Evolutionary conservation across 176 grass and related monocot species (phyloP).

Genomic region (Pontederia crassipes): DNA sequence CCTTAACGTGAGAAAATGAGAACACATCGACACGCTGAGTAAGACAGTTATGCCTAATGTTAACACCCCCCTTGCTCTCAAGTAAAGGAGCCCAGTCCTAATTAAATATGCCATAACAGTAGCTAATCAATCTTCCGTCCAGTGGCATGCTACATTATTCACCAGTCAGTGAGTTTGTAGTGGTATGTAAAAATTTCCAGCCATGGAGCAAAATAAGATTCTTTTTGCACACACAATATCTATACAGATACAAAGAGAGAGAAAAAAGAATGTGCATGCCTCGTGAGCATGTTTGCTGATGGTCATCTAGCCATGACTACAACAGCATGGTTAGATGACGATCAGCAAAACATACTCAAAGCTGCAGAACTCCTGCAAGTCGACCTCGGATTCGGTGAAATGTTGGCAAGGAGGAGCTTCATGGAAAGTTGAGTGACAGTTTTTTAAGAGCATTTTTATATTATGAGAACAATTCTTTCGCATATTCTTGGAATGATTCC

Average conservation of each 20-base stretch:
- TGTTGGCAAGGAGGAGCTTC: background rate
- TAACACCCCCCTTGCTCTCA: too few species aligned
- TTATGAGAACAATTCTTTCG: background rate
- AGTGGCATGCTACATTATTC: too few species aligned
- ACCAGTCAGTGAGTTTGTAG: too few species aligned
- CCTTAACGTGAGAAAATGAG: too few species aligned
- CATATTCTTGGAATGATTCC: conserved; percentile 18
- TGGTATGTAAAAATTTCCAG: too few species aligned
- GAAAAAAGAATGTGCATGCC: conserved; percentile 4
- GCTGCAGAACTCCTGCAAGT: conserved; percentile 3
- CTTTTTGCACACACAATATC: too few species aligned
- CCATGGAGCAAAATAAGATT: too few species aligned
- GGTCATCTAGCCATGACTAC: conserved; percentile 30
- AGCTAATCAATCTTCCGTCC: too few species aligned
- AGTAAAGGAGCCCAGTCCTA: too few species aligned
- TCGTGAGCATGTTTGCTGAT: conserved; percentile 24
- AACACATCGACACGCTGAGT: too few species aligned
- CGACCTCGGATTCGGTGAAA: background rate
- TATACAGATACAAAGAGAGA: background rate
- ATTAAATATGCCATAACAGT: too few species aligned
- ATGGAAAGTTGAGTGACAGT: background rate
- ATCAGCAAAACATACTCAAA: conserved; percentile 53
- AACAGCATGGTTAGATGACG: conserved; percentile 37
- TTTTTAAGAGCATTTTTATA: background rate
- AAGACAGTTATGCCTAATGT: too few species aligned